These are phyloP conservation scores for Scheffersomyces spartinae DNA, from an alignment of 805 yeast species.

Conservation along the genomic window DNA sequence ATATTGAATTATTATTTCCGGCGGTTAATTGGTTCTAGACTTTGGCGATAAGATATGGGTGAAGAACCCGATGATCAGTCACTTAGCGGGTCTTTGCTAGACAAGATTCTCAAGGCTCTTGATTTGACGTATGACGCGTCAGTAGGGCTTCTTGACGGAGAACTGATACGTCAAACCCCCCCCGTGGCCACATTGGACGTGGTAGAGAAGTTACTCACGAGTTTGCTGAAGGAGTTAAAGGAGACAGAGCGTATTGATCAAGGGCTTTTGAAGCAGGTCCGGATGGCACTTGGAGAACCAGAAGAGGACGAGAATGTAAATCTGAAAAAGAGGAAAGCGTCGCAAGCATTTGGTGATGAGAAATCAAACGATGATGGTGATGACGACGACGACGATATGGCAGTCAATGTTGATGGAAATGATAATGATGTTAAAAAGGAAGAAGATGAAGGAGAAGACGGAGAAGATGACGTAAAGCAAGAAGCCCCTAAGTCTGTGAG, in stretches of 20 bases:
- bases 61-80: too few relatives aligned
- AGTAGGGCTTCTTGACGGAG: constrained; percentile 53
- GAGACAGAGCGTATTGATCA: constrained; percentile 20
- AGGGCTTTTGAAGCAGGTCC: constrained; percentile 12
- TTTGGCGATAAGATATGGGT: too few relatives aligned
- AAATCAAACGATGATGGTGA: constrained; percentile 1
- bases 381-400: constrained; percentile 1
- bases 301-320: constrained; percentile 4
- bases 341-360: too few relatives aligned
- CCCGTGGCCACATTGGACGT: constrained; percentile 7
- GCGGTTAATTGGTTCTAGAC: too few relatives aligned
- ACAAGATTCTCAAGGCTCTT: constrained; percentile 40
- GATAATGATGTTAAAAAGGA: constrained; percentile 1
- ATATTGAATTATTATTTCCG: too few relatives aligned
- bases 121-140: constrained; percentile 46
- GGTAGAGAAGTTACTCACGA: constrained; percentile 23
- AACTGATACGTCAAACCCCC: too few relatives aligned
- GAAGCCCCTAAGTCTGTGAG: background rate
- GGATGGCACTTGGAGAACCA: constrained; percentile 4
- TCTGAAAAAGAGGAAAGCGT: background rate
- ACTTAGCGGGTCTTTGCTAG: too few relatives aligned
- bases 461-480: constrained; percentile 1
- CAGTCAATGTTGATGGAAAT: background rate
- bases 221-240: constrained; percentile 26
- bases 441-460: constrained; percentile 2